Evolutionary conservation across 176 grass and related monocot genomes (phyloP).

Genomic region (Cenchrus fungigraminus): DNA sequence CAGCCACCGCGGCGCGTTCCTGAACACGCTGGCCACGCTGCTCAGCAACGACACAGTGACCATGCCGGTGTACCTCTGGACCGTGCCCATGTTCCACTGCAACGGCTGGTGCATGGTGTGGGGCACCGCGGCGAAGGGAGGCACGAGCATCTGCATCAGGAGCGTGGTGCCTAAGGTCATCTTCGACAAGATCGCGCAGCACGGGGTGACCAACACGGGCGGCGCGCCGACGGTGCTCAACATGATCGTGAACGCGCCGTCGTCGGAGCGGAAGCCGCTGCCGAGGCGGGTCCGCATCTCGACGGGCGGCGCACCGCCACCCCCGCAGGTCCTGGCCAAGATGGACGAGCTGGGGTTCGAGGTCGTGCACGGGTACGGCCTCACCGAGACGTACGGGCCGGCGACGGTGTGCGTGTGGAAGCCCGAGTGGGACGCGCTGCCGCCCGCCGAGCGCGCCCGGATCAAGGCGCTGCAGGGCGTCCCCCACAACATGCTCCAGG

Average conservation of each 20-base stretch:
- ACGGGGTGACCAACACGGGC: conserved; percentile 64
- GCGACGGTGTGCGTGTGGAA: conserved; percentile 57
- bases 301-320: conserved; percentile 60
- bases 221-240: conserved; percentile 60
- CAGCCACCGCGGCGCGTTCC: conserved; percentile 69
- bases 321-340: conserved; percentile 48
- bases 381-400: conserved; percentile 59
- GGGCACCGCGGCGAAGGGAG: conserved; percentile 60
- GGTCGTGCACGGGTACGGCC: conserved; percentile 62
- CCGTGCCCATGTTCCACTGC: conserved; percentile 81
- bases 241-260: conserved; percentile 57
- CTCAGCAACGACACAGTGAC: conserved; percentile 40
- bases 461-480: conserved; percentile 60
- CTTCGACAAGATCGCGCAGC: conserved; percentile 56
- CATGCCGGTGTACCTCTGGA: conserved; percentile 68
- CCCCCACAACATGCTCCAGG: conserved; percentile 42
- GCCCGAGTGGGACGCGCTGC: conserved; percentile 64
- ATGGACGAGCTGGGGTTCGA: conserved; percentile 67
- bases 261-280: conserved; percentile 44
- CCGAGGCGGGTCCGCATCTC: conserved; percentile 41
- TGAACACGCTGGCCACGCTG: conserved; percentile 58
- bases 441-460: conserved; percentile 47
- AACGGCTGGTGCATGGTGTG: conserved; percentile 74
- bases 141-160: conserved; percentile 56
- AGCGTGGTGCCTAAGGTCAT: conserved; percentile 32